Base-by-base conservation (phyloP, 352 stramenopile genomes). In the Phytophthora podocarpi region DNA sequence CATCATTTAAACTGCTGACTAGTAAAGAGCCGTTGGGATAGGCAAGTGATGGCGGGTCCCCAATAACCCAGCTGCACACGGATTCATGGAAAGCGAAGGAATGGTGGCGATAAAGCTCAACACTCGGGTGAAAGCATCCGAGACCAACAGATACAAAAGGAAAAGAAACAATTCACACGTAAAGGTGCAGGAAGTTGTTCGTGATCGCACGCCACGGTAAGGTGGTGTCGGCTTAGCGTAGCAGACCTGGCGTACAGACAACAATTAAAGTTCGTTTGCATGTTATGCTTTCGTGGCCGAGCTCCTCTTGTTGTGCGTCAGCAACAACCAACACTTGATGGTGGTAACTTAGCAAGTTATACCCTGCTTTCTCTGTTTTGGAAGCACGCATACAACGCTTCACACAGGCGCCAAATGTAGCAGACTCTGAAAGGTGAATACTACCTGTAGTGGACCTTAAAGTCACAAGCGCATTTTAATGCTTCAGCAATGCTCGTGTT, bases 1-100 rank as follows among this genome's bases (percentile, higher is more conserved):
- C 43, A 84, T 85, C 39, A 78, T 88, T 53, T 91, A 88, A 85
- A 45, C 27, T 43, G 16, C 21, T 39, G 34, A 12, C 36, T 23
- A 57, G 32, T 39, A 27, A 16, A 41, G 15, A 28, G 13, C 21
- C 20, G 54, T 21, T 46, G 30, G 52, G 30, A 3, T 57, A 13
- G 30, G 37, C 30, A 50, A 51, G 53, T 54, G 53, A 61, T 61
- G 53, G 31, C 28, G 39, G 45, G 10, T 11, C 58, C 13, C 12
- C 46, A 64, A 39, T 41, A 55, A 32, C 15, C 16, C n/a, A 30
- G 20, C 20, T 30, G 24, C 34, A 10, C 6, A n/a, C 13, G 24
- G 16, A 40, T 34, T 39, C 16, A 37, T 51, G 18, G 7, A 24
- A 26, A 34, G 48, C 16, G 35, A 54, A 11, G 11, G 35, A 51